Base-by-base conservation (phyloP, 225 moss, liverwort and hornwort genomes). In the Polytrichum commune region DNA sequence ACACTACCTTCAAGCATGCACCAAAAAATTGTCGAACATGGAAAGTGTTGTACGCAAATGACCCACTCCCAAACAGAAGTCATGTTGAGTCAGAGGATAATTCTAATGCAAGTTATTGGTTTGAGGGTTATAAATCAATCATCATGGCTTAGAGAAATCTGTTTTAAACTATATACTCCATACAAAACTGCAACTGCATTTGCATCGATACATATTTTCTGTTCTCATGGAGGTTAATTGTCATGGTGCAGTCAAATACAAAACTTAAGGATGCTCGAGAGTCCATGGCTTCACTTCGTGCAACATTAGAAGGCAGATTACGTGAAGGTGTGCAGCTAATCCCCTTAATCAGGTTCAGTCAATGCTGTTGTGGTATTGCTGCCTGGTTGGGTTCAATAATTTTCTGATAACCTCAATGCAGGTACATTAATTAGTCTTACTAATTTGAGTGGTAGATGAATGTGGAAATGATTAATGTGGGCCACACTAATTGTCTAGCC, bases 241-340 rank as follows among this genome's bases (percentile, higher is more conserved):
- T 65, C 53, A 71, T 27, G 54, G 72, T 73, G 56, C 69, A 87
- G 87, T 78, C 67, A 28, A 81, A 81, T 53, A 81, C 28, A 76
- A 79, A 79, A 63, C 55, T 84, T 55, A 64, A 81, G 64, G 83
- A 87, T 26, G 80, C 80, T 55, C 73, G 62, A 66, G 63, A 60
- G 1, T 80, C 78, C 33, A 74, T 86, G 61, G 63, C 68, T 4
- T 65, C 80, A 72, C 64, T 76, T 69, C 78, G 64, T 61, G 32
- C 78, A 69, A 64, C 81, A 64, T 78, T 81, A 1, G 79, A 84
- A 53, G 79, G 78, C 19, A 71, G 74, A 60, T 79, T 87, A 76
- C 66, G 76, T 79, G 74, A 69, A 81, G 87, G 87, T 84, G 65
- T 71, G 80, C 27, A 8, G 19, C 73, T 75, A 6, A 9, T 28